A percentile compares a stretch with the other conserved stretches of the same genome.
phyloP scores from a whole-genome alignment of 768 basidiomycete species.

The Polyporus arcularius region DNA sequence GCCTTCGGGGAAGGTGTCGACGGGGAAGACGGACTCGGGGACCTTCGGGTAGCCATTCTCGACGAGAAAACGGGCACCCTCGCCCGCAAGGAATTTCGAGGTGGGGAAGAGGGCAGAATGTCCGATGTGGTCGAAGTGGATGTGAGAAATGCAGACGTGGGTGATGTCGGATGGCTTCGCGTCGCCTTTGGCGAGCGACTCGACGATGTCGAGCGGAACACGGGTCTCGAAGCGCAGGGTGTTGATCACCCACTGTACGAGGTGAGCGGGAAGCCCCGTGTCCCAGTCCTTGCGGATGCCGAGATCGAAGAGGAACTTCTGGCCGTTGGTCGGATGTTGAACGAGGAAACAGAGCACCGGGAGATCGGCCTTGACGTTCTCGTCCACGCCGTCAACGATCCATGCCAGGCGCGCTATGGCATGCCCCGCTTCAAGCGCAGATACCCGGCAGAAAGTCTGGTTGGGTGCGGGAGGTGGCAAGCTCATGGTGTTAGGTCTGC shows the following conservation, averaged over 20 bases:
- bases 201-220: constrained; percentile 35
- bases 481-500: background rate
- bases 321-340: constrained; percentile 39
- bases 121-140: constrained; percentile 44
- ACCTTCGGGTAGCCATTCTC: constrained; percentile 42
- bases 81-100: constrained; percentile 51
- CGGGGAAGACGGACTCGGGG: constrained; percentile 32
- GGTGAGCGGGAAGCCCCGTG: constrained; percentile 4
- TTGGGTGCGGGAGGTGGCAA: constrained; percentile 41
- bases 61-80: constrained; percentile 31
- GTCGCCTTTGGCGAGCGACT: constrained; percentile 53
- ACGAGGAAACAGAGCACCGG: constrained; percentile 57
- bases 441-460: constrained; percentile 55
- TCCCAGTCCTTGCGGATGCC: constrained; percentile 49
- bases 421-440: constrained; percentile 54
- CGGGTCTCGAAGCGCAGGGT: constrained; percentile 7
- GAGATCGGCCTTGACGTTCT: constrained; percentile 28
- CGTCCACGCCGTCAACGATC: constrained; percentile 35
- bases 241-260: background rate
- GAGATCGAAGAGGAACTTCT: constrained; percentile 50
- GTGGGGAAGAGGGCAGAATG: constrained; percentile 45
- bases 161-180: constrained; percentile 44
- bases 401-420: constrained; percentile 42
- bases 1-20: constrained; percentile 8
- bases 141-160: constrained; percentile 49